Evolutionary conservation across 352 stramenopile genomes (phyloP).

Genomic region (Phytophthora syringae): DNA sequence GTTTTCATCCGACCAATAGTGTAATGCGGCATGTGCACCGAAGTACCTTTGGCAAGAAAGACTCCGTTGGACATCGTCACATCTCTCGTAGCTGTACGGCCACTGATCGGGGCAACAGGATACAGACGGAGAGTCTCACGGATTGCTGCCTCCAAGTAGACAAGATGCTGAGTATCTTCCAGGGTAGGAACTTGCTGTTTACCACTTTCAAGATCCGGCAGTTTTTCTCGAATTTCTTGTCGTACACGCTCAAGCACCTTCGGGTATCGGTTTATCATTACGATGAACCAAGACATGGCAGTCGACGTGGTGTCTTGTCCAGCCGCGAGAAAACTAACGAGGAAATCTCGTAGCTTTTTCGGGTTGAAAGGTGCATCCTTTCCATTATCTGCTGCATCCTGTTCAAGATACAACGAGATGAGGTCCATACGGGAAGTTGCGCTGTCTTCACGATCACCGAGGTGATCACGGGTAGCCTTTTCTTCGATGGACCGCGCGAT

Average conservation of each 20-base stretch:
- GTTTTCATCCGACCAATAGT: slow-evolving; percentile 44
- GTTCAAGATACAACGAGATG: slow-evolving; percentile 53
- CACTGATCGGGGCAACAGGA: slow-evolving; percentile 58
- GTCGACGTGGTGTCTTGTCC: slow-evolving; percentile 73
- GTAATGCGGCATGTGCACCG: slow-evolving; percentile 53
- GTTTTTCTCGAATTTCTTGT: slow-evolving; percentile 40
- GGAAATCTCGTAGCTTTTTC: slow-evolving; percentile 73
- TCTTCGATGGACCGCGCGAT: slow-evolving; percentile 27
- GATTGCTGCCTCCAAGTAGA: slow-evolving; percentile 58
- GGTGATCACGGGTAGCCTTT: background rate
- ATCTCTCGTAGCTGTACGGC: slow-evolving; percentile 49
- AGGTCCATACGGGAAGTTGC: slow-evolving; percentile 33
- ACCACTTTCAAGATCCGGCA: slow-evolving; percentile 48
- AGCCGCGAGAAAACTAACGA: slow-evolving; percentile 70
- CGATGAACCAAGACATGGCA: slow-evolving; percentile 66
- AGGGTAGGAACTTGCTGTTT: slow-evolving; percentile 20
- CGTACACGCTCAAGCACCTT: slow-evolving; percentile 42
- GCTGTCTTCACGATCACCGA: slow-evolving; percentile 4
- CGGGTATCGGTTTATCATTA: slow-evolving; percentile 64
- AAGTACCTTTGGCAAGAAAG: slow-evolving; percentile 40
- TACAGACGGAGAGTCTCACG: slow-evolving; percentile 61
- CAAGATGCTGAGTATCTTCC: slow-evolving; percentile 42
- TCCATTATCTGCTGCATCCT: slow-evolving; percentile 23
- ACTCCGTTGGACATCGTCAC: slow-evolving; percentile 60
- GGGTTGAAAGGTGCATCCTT: slow-evolving; percentile 19